phyloP scores from a whole-genome alignment of 768 basidiomycete genomes.

The Xerocomellus intermedius region DNA sequence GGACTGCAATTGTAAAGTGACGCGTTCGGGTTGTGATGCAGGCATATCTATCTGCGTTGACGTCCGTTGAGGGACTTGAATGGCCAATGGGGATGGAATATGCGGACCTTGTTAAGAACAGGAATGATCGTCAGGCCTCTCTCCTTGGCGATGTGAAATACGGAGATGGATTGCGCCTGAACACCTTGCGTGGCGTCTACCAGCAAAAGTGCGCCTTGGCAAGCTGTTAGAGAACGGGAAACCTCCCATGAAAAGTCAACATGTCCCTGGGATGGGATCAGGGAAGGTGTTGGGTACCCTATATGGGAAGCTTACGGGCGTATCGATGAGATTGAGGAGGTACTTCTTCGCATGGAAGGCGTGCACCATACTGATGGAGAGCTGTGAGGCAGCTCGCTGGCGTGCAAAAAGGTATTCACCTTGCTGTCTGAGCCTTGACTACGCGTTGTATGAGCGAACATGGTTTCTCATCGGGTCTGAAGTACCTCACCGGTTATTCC shows the following conservation, averaged over 20 bases:
- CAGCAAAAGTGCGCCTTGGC: slow-evolving; percentile 82
- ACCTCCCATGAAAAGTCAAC: slow-evolving; percentile 99
- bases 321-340: slow-evolving; percentile 94
- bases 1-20: slow-evolving; percentile 76
- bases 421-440: slow-evolving; percentile 97
- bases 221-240: slow-evolving; percentile 86
- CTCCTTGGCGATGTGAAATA: slow-evolving; percentile 86
- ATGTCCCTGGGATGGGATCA: slow-evolving; percentile 62
- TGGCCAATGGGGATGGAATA: not conserved
- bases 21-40: slow-evolving; percentile 78
- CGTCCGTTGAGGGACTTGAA: not conserved
- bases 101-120: slow-evolving; percentile 82
- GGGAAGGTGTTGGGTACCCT: not conserved
- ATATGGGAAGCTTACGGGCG: slow-evolving; percentile 56
- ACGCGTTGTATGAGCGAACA: slow-evolving; percentile 1
- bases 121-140: slow-evolving; percentile 81
- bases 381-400: slow-evolving; percentile 3
- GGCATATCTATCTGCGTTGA: slow-evolving; percentile 81
- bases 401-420: slow-evolving; percentile 40
- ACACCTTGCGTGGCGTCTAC: slow-evolving; percentile 98
- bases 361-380: slow-evolving; percentile 70
- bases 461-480: not conserved
- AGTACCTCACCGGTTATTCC: slow-evolving; percentile 78
- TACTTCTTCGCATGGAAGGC: slow-evolving; percentile 51
- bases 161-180: slow-evolving; percentile 96